These are phyloP conservation scores for Geotrichum macrosporum DNA, from an alignment of 1,139 yeast species.

Conservation along the genomic window DNA sequence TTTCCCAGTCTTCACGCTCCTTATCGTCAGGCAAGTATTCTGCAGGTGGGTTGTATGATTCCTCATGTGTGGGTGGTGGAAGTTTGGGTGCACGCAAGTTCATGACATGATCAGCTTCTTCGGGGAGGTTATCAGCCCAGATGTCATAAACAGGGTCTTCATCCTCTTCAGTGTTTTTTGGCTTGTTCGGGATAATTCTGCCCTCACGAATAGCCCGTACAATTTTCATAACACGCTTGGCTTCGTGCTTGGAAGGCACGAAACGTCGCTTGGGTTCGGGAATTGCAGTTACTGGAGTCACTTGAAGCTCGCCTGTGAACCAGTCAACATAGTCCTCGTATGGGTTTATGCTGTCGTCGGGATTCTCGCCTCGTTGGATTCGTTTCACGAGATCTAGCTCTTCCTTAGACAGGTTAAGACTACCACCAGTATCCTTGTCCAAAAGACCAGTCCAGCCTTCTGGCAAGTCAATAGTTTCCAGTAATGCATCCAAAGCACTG, in stretches of 20 bases:
- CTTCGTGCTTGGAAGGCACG: constrained; percentile 95
- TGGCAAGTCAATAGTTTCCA: constrained; percentile 88
- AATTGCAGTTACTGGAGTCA: constrained; percentile 88
- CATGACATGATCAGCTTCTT: constrained; percentile 76
- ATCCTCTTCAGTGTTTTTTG: constrained; percentile 49
- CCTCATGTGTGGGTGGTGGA: constrained; percentile 95
- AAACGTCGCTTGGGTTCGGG: constrained; percentile 98
- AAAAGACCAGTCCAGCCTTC: constrained; percentile 98
- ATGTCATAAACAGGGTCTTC: constrained; percentile 57
- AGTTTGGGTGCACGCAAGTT: constrained; percentile 90
- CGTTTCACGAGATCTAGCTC: constrained; percentile 85
- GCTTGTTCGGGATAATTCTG: constrained; percentile 69
- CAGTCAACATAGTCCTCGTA: constrained; percentile 94
- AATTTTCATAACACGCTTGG: constrained; percentile 91
- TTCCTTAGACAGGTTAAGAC: constrained; percentile 79
- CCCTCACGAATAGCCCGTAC: constrained; percentile 97
- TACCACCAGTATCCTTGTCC: constrained; percentile 85
- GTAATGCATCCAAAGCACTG: constrained; percentile 81
- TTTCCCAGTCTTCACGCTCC: constrained; percentile 70
- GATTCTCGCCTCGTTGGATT: constrained; percentile 78
- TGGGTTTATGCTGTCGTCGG: constrained; percentile 77
- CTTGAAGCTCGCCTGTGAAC: constrained; percentile 80
- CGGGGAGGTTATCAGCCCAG: constrained; percentile 66
- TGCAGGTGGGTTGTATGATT: constrained; percentile 95
- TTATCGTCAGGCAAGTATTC: constrained; percentile 81